phyloP scores from a whole-genome alignment of 1,139 yeast genomes.

The Saccharomyces hybrid region DNA sequence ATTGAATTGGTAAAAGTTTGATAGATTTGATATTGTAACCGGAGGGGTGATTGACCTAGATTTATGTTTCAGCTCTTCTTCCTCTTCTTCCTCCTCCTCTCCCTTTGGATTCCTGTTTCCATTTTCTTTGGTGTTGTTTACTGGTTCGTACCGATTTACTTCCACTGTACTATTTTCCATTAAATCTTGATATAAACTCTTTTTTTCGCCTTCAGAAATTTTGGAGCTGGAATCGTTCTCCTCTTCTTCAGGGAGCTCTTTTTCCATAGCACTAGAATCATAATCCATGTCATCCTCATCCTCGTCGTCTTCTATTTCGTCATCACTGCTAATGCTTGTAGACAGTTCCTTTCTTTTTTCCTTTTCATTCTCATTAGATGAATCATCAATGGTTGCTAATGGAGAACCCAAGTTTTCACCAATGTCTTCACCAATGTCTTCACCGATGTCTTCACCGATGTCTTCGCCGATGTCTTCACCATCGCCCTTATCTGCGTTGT shows the following conservation, averaged over 20 bases:
- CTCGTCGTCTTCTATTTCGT: slow-evolving; percentile 16
- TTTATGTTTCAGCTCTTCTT: slow-evolving; percentile 28
- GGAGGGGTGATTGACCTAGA: slow-evolving; percentile 36
- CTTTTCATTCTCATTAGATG: slow-evolving; percentile 3
- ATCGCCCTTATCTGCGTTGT: not conserved
- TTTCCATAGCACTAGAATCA: slow-evolving; percentile 11
- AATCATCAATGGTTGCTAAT: not conserved
- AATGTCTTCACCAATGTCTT: slow-evolving; percentile 12
- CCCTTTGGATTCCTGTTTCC: slow-evolving; percentile 7
- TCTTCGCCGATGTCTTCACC: slow-evolving; percentile 15
- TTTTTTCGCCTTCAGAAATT: slow-evolving; percentile 5
- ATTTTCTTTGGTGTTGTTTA: slow-evolving; percentile 3
- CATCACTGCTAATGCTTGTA: slow-evolving; percentile 15
- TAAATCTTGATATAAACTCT: slow-evolving; percentile 8
- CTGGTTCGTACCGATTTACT: slow-evolving; percentile 3
- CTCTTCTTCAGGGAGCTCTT: slow-evolving; percentile 12
- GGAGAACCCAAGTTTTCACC: slow-evolving; percentile 15
- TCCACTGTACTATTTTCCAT: slow-evolving; percentile 6
- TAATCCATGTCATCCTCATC: slow-evolving; percentile 6
- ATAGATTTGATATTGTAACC: slow-evolving; percentile 42
- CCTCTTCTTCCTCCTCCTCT: slow-evolving; percentile 24
- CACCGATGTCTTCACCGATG: slow-evolving; percentile 10
- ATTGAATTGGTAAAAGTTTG: slow-evolving; percentile 44
- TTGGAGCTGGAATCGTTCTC: slow-evolving; percentile 2
- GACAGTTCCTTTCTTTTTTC: slow-evolving; percentile 3